Conservation (phyloP, 768 basidiomycete species). For the Clitopilus hobsonii region DNA sequence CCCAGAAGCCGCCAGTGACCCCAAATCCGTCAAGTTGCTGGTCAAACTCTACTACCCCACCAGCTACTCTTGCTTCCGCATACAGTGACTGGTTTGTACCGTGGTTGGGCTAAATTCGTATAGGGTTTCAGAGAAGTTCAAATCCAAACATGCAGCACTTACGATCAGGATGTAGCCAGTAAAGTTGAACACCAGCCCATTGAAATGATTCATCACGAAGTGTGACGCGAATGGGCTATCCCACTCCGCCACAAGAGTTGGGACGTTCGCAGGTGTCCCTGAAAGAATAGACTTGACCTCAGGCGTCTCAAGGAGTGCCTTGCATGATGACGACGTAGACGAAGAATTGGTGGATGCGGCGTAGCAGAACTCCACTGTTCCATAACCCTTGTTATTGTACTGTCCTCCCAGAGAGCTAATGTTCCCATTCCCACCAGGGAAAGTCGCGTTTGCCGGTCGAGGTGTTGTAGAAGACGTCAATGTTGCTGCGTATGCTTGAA, state of each 20-base stretch:
- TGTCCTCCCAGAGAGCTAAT: slow-evolving; percentile 4
- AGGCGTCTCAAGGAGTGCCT: not conserved
- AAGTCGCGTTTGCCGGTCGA: slow-evolving; percentile 6
- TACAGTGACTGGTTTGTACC: too few relatives aligned
- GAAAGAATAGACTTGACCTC: not conserved
- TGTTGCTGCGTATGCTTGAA: not conserved
- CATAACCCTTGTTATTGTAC: slow-evolving; percentile 10
- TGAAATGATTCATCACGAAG: not conserved
- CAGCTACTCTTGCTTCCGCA: too few relatives aligned
- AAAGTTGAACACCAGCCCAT: not conserved
- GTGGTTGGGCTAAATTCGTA: too few relatives aligned
- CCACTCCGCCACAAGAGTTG: not conserved
- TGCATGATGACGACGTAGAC: not conserved
- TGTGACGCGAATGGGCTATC: not conserved
- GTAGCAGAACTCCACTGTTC: slow-evolving; percentile 11
- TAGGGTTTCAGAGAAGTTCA: too few relatives aligned
- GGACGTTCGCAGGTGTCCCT: not conserved
- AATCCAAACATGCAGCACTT: not conserved
- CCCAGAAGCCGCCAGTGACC: too few relatives aligned
- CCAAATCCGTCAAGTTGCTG: too few relatives aligned
- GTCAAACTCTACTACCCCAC: too few relatives aligned
- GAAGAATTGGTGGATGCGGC: not conserved
- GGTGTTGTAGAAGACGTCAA: slow-evolving; percentile 1
- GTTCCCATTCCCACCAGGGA: slow-evolving; percentile 2
- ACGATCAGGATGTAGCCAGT: not conserved